Evolutionary conservation across 805 yeast species (phyloP), one percentile per base, ranked within the genome.

Genomic region (Sungouiozyma ichnusensis): DNA sequence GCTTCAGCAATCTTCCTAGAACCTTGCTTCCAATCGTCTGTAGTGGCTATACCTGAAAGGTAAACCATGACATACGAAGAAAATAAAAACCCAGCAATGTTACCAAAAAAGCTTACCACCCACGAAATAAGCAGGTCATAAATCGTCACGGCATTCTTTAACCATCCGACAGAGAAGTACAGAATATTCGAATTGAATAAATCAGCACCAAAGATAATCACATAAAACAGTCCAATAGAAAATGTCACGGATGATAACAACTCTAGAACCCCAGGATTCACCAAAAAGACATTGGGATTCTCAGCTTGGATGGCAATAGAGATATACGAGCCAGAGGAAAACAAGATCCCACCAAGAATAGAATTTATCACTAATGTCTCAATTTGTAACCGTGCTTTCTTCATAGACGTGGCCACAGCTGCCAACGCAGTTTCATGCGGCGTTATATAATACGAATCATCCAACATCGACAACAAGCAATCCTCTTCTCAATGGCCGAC

Each of bases 371-470:
- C 48, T n/a, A 84, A 56, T 1, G 79, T 69, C 44, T 78, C 80
- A 3, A 77, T 49, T 48, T 76, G 70, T 20, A 81, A 68, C 58
- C 94, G 69, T 3, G 88, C 73, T 54, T 84, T 84, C 60, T 84
- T 84, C 92, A 83, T 83, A 2, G 86, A 70, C 0, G 92, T 84
- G 7, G 94, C 94, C 16, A 83, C 90, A 34, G 82, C 81, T 0
- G 94, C 92, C 39, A 84, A 60, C 0, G 92, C 92, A 2, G 90
- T 79, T 52, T 84, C 94, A 62, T 83, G 79, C 5, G 90, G 84
- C 3, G 86, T 76, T 39, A 81, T 69, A 52, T 81, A 84, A 49
- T 69, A 64, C 2, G 73, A 65, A 50, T 76, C 81, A 52, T 64
- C 70, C 11, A 58, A 61, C 66, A 65, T 64, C 16, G 8, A 13